A percentile compares a stretch with the other conserved stretches of the same genome.
Evolutionary conservation across 805 yeast species (phyloP).

Genomic region (Metschnikowia reukaufii): DNA sequence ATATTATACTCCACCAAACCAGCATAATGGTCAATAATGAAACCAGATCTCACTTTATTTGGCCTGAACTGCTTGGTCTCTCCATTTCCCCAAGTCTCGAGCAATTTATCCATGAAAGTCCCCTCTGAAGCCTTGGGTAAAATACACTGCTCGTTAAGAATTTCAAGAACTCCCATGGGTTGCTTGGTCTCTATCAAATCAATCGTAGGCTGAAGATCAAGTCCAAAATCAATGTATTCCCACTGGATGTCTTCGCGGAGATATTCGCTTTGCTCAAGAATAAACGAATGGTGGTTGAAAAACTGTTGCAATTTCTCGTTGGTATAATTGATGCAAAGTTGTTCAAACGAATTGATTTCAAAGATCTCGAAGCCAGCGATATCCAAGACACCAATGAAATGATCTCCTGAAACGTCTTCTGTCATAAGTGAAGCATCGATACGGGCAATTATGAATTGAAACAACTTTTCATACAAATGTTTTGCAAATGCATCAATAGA

Average conservation of each 20-base stretch:
- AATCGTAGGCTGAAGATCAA: slow-evolving; percentile 90
- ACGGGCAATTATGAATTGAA: slow-evolving; percentile 70
- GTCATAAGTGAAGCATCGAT: slow-evolving; percentile 64
- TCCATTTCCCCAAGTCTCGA: slow-evolving; percentile 56
- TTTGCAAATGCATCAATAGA: slow-evolving; percentile 87
- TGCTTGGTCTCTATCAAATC: slow-evolving; percentile 77
- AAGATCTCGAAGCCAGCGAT: slow-evolving; percentile 65
- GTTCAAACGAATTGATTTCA: slow-evolving; percentile 57
- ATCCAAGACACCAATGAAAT: slow-evolving; percentile 57
- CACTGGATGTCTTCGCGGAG: slow-evolving; percentile 58
- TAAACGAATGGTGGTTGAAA: slow-evolving; percentile 62
- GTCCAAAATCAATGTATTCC: slow-evolving; percentile 90
- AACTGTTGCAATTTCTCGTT: slow-evolving; percentile 62
- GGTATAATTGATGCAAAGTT: slow-evolving; percentile 59
- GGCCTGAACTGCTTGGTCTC: slow-evolving; percentile 59
- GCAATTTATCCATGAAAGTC: slow-evolving; percentile 78
- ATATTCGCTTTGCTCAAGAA: slow-evolving; percentile 60
- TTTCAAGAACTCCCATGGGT: slow-evolving; percentile 80
- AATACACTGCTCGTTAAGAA: slow-evolving; percentile 92
- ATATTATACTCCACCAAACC: slow-evolving; percentile 93
- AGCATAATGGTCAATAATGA: slow-evolving; percentile 88
- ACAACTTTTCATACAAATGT: slow-evolving; percentile 79
- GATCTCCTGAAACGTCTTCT: slow-evolving; percentile 18
- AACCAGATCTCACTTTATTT: slow-evolving; percentile 73
- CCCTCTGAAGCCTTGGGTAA: slow-evolving; percentile 87